Evolutionary conservation across 2,329 filamentous ascomycete species (phyloP), one percentile per base, ranked within the genome.

Genomic region (Stemphylium beticola): DNA sequence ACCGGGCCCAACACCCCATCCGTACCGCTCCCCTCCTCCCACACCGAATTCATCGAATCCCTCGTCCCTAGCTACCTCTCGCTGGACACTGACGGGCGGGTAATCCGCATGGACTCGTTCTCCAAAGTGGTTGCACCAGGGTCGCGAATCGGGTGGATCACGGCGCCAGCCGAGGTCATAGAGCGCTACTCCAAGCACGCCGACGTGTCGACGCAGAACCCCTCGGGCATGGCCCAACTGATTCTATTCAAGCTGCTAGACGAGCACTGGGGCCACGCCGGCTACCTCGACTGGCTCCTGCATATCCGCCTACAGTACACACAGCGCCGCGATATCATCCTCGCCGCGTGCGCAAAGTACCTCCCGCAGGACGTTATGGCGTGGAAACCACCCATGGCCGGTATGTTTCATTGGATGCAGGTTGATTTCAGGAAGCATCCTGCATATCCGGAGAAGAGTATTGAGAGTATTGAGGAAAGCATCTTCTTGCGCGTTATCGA

Each of bases 341-440:
- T 96, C 4, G 81, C 83, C 7, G 92, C 93, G 0, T 97, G 92
- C 71, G 91, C 95, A 75, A 84, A 85, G 60, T 85, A 89, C 64
- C 78, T 97, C 17, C 92, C 93, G 0, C 78, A 73, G 20, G 87
- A 90, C 18, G 81, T 97, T 31, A 89, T 92, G 15, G 86, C 82
- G 74, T 98, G 93, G 92, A 84, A 80, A 22, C 84, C 90, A 0
- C 93, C 93, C 0, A 84, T 83, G 53, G 91, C 93, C 1, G 93
- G 93, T 72, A 99, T 99, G 95, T 99, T 99, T 84, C 89, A 91
- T 71, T 95, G 91, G 91, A 78, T 95, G 53, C 81, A 84, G 47
- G 78, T 95, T 15, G 83, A 91, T 64, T 85, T 85, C 67, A 80
- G 78, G 17, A 81, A 83, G 57, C 90, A 93, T 66, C 90, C 90